These are phyloP conservation scores for Volvariella surrecta DNA, from an alignment of 1,284 basidiomycete genomes.

Conservation along the genomic window DNA sequence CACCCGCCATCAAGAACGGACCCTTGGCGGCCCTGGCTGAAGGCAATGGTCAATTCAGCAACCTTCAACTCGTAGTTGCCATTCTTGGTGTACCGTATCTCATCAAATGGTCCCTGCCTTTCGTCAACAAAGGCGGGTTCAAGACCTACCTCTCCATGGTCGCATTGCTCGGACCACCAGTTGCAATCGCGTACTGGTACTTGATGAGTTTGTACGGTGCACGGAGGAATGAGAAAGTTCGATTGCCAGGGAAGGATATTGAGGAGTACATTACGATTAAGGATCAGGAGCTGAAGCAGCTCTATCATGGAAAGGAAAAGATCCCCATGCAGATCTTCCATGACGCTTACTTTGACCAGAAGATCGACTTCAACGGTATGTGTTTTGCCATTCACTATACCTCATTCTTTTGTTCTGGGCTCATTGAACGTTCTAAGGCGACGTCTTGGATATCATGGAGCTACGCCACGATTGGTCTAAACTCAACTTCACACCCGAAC, in stretches of 20 bases:
- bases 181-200: slow-evolving; percentile 86
- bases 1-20: slow-evolving; percentile 74
- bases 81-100: slow-evolving; percentile 76
- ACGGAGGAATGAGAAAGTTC: slow-evolving; percentile 82
- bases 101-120: slow-evolving; percentile 70
- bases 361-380: slow-evolving; percentile 91
- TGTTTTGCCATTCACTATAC: slow-evolving; percentile 6
- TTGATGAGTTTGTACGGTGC: slow-evolving; percentile 77
- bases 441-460: slow-evolving; percentile 91
- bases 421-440: slow-evolving; percentile 41
- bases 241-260: slow-evolving; percentile 80
- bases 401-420: slow-evolving; percentile 5
- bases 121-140: slow-evolving; percentile 71
- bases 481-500: slow-evolving; percentile 78
- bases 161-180: slow-evolving; percentile 67
- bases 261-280: slow-evolving; percentile 90
- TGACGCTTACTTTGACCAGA: slow-evolving; percentile 96
- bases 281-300: slow-evolving; percentile 70
- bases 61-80: slow-evolving; percentile 70
- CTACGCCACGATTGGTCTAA: slow-evolving; percentile 94
- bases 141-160: slow-evolving; percentile 83
- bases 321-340: slow-evolving; percentile 98
- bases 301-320: slow-evolving; percentile 80
- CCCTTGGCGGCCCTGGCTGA: slow-evolving; percentile 80
- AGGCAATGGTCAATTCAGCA: slow-evolving; percentile 80